Evolutionary conservation across 192 early-diverging fungal genomes (phyloP).

Genomic region (Allomyces macrogynus): DNA sequence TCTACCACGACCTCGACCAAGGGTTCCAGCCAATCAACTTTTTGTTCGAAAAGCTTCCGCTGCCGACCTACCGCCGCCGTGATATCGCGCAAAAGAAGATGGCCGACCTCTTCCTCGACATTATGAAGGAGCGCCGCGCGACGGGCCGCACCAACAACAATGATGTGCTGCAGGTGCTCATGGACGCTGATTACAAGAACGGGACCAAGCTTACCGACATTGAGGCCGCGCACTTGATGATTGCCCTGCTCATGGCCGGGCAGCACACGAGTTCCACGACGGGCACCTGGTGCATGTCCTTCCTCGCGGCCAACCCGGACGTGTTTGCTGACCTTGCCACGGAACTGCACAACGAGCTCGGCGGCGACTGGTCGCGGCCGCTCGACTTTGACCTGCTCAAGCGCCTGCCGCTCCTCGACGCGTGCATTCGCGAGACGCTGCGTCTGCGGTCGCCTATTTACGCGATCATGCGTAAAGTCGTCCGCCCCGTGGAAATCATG

Average conservation of each 20-base stretch:
- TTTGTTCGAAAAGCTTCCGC: constrained; percentile 76
- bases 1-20: constrained; percentile 85
- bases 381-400: constrained; percentile 56
- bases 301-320: constrained; percentile 58
- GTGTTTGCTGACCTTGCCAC: constrained; percentile 40
- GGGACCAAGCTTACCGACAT: constrained; percentile 63
- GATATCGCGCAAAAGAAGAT: constrained; percentile 69
- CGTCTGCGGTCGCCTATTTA: constrained; percentile 86
- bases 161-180: constrained; percentile 66
- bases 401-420: constrained; percentile 52
- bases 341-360: constrained; percentile 47
- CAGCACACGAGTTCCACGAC: constrained; percentile 92
- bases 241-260: constrained; percentile 88
- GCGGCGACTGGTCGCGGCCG: constrained; percentile 22
- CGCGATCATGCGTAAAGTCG: constrained; percentile 81
- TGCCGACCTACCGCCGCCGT: constrained; percentile 64
- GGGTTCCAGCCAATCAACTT: constrained; percentile 91
- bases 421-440: constrained; percentile 72
- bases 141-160: constrained; percentile 2
- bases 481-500: constrained; percentile 37
- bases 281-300: constrained; percentile 71
- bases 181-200: constrained; percentile 72
- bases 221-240: constrained; percentile 85
- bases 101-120: constrained; percentile 51
- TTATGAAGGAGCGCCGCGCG: constrained; percentile 59